These are phyloP conservation scores for Penicillium lividum DNA, from an alignment of 495 filamentous ascomycete genomes.

Conservation along the genomic window DNA sequence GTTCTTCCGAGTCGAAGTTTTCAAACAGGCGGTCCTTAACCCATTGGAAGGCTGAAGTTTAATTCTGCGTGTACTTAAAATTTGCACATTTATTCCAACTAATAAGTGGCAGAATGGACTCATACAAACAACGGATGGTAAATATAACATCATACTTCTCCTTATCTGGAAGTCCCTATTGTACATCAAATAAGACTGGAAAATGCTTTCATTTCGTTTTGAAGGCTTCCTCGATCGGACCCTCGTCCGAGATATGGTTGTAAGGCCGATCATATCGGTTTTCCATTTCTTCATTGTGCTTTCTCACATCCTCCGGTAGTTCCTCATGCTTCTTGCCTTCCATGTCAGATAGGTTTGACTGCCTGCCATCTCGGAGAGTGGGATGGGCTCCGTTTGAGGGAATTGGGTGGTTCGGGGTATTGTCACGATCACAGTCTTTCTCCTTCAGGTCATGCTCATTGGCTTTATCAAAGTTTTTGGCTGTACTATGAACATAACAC, in stretches of 20 bases:
- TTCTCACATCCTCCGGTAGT: conserved; percentile 41
- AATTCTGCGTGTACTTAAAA: too few relatives aligned
- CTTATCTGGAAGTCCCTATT: background rate
- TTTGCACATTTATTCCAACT: too few relatives aligned
- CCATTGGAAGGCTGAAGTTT: too few relatives aligned
- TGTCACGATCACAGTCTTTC: background rate
- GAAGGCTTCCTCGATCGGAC: conserved; percentile 28
- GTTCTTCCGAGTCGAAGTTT: too few relatives aligned
- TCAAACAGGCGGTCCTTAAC: too few relatives aligned
- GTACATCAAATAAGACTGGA: background rate
- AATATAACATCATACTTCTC: background rate
- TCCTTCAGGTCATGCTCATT: background rate
- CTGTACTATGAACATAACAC: background rate
- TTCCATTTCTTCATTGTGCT: conserved; percentile 41
- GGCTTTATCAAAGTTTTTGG: conserved; percentile 1
- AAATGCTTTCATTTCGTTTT: conserved; percentile 7
- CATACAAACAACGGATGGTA: too few relatives aligned
- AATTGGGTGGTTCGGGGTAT: conserved; percentile 22
- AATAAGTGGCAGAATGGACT: too few relatives aligned
- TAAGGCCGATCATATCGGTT: conserved; percentile 41
- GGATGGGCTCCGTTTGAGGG: conserved; percentile 43
- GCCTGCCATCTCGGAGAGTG: conserved; percentile 34
- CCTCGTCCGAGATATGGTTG: conserved; percentile 39
- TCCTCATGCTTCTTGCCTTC: conserved; percentile 30
- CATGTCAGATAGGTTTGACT: conserved; percentile 35